Evolutionary conservation across 345 rosid genomes (phyloP).

Genomic region (Mallotus nudiflorus): DNA sequence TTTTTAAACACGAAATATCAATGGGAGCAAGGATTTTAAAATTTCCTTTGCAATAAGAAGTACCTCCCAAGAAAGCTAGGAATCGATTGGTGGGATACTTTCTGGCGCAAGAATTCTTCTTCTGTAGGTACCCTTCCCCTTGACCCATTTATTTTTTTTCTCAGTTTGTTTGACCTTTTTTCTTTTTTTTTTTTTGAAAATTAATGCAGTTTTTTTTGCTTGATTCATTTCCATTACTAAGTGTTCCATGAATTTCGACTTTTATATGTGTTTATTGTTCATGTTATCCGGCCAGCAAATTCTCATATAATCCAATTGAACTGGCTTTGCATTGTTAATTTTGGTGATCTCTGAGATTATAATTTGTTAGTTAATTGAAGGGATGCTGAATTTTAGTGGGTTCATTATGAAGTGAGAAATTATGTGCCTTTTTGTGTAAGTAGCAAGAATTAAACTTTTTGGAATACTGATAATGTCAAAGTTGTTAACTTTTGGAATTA

Average conservation of each 20-base stretch:
- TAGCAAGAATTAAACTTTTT: neutral
- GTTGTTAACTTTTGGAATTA: neutral
- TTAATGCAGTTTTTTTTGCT: neutral
- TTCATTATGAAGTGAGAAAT: neutral
- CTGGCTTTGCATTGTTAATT: neutral
- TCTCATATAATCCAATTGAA: neutral
- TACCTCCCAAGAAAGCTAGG: conserved; percentile 17
- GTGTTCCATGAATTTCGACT: neutral
- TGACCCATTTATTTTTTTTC: conserved; percentile 3
- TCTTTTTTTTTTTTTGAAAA: neutral
- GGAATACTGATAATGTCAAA: neutral
- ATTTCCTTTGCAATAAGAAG: neutral
- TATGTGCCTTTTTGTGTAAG: neutral
- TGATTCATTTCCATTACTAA: neutral
- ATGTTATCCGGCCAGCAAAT: neutral
- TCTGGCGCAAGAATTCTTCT: conserved; percentile 76
- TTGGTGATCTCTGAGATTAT: neutral
- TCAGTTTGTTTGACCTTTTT: neutral
- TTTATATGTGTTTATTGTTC: neutral
- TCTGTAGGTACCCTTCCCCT: conserved; percentile 56
- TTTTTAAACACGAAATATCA: conserved; percentile 14
- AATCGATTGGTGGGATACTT: conserved; percentile 72
- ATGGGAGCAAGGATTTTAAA: conserved; percentile 21
- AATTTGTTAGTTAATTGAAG: neutral
- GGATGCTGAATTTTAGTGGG: neutral